Percentiles rank a stretch among this genome's conserved stretches.
These are phyloP conservation scores for Fusarium scirpi DNA, from an alignment of 2,329 filamentous ascomycete genomes.

Conservation along the genomic window DNA sequence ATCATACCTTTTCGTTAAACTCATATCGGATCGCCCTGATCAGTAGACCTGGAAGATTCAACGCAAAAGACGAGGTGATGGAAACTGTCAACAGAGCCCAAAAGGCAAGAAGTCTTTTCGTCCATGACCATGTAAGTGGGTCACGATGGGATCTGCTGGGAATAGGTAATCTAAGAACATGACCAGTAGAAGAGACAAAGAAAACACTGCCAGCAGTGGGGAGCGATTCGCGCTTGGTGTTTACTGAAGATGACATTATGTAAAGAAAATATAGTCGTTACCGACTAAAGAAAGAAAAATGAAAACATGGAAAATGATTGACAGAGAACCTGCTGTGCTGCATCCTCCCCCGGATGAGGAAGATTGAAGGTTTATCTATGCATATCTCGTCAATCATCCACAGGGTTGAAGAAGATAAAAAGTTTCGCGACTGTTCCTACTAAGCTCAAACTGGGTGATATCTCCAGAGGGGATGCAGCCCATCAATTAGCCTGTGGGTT, in stretches of 20 bases:
- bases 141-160: slow-evolving; percentile 34
- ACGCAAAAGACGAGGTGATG: slow-evolving; percentile 8
- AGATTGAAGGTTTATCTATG: slow-evolving; percentile 11
- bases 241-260: slow-evolving; percentile 12
- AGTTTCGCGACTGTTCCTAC: slow-evolving; percentile 2
- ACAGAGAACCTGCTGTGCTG: not conserved
- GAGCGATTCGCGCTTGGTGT: slow-evolving; percentile 17
- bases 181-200: slow-evolving; percentile 36
- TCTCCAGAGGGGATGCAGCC: not conserved
- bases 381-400: not conserved
- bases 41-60: slow-evolving; percentile 27
- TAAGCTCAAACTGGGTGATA: not conserved
- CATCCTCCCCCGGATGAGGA: not conserved
- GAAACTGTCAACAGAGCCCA: slow-evolving; percentile 22
- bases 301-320: not conserved
- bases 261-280: not conserved
- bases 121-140: slow-evolving; percentile 35
- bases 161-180: slow-evolving; percentile 34
- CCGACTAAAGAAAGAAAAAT: not conserved
- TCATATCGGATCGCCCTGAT: slow-evolving; percentile 1
- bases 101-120: slow-evolving; percentile 21
- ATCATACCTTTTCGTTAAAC: slow-evolving; percentile 4
- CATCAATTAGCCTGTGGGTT: slow-evolving; percentile 18
- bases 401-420: not conserved
- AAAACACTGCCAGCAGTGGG: slow-evolving; percentile 44